A percentile compares a stretch with the other conserved stretches of the same genome.
These are phyloP conservation scores for Lanmaoa pseudosensibilis DNA, from an alignment of 768 basidiomycete genomes.

Conservation along the genomic window DNA sequence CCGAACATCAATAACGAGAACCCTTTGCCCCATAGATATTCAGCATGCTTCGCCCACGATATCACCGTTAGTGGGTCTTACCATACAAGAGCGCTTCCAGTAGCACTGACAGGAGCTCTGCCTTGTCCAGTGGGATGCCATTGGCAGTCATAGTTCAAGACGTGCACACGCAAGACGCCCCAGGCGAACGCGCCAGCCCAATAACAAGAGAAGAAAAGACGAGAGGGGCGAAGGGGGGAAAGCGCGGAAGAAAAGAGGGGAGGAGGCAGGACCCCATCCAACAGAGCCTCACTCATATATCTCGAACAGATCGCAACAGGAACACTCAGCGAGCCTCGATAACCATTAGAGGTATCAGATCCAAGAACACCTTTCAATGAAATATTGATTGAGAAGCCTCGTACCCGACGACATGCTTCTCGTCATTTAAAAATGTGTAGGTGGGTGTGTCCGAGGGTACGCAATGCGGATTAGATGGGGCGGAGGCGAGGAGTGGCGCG, in stretches of 20 bases:
- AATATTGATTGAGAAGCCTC: background rate
- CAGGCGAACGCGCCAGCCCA: background rate
- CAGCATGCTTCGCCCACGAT: background rate
- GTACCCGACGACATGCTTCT: too few species aligned
- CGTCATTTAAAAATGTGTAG: background rate
- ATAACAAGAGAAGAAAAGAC: background rate
- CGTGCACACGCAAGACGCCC: background rate
- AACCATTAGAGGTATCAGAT: background rate
- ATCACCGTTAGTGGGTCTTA: background rate
- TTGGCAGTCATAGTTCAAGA: background rate
- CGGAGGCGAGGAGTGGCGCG: background rate
- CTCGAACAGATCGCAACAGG: background rate
- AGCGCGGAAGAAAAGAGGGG: background rate
- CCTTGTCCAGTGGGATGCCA: slow-evolving; percentile 19
- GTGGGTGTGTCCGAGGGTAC: too few species aligned
- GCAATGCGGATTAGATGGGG: background rate
- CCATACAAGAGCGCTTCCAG: slow-evolving; percentile 24
- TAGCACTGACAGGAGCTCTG: slow-evolving; percentile 19
- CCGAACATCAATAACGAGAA: slow-evolving; percentile 39
- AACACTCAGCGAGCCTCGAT: background rate
- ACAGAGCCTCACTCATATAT: background rate
- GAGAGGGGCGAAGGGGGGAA: background rate
- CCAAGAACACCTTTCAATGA: background rate
- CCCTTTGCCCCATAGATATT: slow-evolving; percentile 17
- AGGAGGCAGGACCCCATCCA: background rate